Conservation (phyloP, 768 basidiomycete species). For the Tephrocybe rancida region DNA sequence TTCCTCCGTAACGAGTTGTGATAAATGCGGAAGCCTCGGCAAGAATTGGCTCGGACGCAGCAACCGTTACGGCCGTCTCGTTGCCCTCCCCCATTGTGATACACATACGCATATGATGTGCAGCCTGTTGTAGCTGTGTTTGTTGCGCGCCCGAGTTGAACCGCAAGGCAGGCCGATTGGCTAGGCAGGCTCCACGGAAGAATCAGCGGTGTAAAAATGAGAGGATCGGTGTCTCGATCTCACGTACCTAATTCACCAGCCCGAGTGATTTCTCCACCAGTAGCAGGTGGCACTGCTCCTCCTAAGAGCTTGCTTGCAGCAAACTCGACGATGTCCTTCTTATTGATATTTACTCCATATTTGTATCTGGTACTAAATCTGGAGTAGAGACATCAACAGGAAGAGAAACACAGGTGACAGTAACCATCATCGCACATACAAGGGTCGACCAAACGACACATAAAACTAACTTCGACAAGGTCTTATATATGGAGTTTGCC, state of each 20-base stretch:
- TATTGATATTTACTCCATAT: too few relatives aligned
- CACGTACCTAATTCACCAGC: too few relatives aligned
- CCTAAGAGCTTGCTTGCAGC: too few relatives aligned
- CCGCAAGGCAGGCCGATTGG: too few relatives aligned
- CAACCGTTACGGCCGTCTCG: conserved; percentile 20
- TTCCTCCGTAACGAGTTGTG: conserved; percentile 7
- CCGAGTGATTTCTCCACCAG: too few relatives aligned
- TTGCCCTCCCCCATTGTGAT: conserved; percentile 18
- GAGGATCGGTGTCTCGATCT: too few relatives aligned
- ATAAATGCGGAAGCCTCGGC: conserved; percentile 24
- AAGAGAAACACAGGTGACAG: too few relatives aligned
- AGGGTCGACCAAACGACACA: conserved; percentile 25
- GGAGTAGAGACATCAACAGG: background rate
- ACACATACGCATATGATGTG: conserved; percentile 32
- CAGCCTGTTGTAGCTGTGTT: conserved; percentile 32
- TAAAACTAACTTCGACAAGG: conserved; percentile 17
- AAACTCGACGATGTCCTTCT: too few relatives aligned
- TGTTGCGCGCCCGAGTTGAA: too few relatives aligned
- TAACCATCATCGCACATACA: conserved; percentile 21
- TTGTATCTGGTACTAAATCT: conserved; percentile 7
- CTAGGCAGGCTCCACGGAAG: too few relatives aligned
- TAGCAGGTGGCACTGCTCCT: too few relatives aligned
- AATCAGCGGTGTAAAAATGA: too few relatives aligned
- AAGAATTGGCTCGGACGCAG: conserved; percentile 27
- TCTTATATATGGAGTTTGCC: conserved; percentile 14